Base-by-base conservation (phyloP, 192 early-diverging fungal genomes). In the Linnemannia hyalina region DNA sequence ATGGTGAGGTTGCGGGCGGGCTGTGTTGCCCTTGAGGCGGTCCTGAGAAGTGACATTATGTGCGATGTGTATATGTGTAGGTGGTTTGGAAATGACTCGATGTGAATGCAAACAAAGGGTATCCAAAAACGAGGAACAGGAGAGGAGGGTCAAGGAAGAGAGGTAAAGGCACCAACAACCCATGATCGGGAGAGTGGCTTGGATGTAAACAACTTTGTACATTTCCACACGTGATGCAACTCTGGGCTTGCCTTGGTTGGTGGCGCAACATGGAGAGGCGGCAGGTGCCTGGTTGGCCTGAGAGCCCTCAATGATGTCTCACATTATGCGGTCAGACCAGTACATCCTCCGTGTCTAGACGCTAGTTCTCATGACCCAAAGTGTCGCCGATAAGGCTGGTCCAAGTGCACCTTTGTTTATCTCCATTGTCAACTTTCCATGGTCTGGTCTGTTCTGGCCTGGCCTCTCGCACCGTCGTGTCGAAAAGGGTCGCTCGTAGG, bases 1-100 rank as follows among this genome's bases (percentile, higher is more conserved):
- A 65, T 63, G 49, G 29, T 52, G 29, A 82, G 49, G 55, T 73
- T 82, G 68, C 69, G 55, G 42, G 55, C 54, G 69, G 81, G 81
- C 74, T 76, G 69, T 60, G 70, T 55, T 68, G 75, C 81, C 75
- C 81, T 76, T 72, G 81, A 73, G 32, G 57, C 81, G 22, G 55
- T 49, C 55, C 44, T 60, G 55, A 82, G 75, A 73, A 82, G 75
- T 15, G 81, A 82, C 81, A 82, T 82, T 74, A 65, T 80, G 32
- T 55, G 75, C 9, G n/a, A 23, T 65, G 16, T 57, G 60, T 65
- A 29, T 16, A 32, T 32, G 60, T 32, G 29, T 65, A 32, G 11
- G 11, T 29, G 15, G 60, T 26, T 29, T 32, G 26, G 22, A 10
- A 65, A 65, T 65, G 60, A 32, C 60, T 65, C 13, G 60, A 65